A percentile compares a stretch with the other conserved stretches of the same genome.
Conservation (phyloP, 768 basidiomycete genomes). For the Termitomyces sp. region DNA sequence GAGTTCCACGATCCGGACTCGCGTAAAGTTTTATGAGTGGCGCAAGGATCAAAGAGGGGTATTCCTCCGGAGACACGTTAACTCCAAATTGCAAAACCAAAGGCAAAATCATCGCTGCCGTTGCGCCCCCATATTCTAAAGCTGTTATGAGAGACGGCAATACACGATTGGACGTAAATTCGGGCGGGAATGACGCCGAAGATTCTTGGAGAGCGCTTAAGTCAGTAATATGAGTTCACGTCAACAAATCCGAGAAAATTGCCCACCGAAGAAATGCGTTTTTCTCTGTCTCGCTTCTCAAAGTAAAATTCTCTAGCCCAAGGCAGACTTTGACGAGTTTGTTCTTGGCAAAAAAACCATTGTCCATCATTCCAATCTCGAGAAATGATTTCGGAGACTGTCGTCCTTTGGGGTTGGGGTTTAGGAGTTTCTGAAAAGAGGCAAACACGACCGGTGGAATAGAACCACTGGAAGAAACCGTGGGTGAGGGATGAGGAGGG, state of each 20-base stretch:
- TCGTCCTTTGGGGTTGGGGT: slow-evolving; percentile 82
- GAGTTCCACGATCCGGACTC: slow-evolving; percentile 88
- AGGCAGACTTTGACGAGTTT: slow-evolving; percentile 80
- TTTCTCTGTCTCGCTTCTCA: slow-evolving; percentile 83
- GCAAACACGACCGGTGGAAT: slow-evolving; percentile 78
- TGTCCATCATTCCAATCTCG: slow-evolving; percentile 73
- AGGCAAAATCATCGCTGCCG: slow-evolving; percentile 77
- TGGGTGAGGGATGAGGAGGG: slow-evolving; percentile 75
- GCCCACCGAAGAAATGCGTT: slow-evolving; percentile 61
- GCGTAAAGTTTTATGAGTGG: slow-evolving; percentile 84
- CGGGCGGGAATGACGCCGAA: slow-evolving; percentile 74
- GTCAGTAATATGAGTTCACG: slow-evolving; percentile 14
- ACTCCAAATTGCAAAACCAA: slow-evolving; percentile 80
- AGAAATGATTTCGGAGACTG: slow-evolving; percentile 76
- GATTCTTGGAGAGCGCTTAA: slow-evolving; percentile 76
- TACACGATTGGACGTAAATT: slow-evolving; percentile 83
- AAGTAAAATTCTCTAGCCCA: slow-evolving; percentile 81
- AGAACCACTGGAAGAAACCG: slow-evolving; percentile 69
- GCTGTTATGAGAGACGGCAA: slow-evolving; percentile 81
- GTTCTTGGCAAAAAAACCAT: slow-evolving; percentile 84
- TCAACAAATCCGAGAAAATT: background rate
- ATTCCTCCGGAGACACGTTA: slow-evolving; percentile 68
- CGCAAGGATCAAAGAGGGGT: slow-evolving; percentile 60
- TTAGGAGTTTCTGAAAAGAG: slow-evolving; percentile 82
- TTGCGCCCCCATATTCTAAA: slow-evolving; percentile 74